phyloP scores from a whole-genome alignment of 768 basidiomycete genomes.

The Suillus sp. region DNA sequence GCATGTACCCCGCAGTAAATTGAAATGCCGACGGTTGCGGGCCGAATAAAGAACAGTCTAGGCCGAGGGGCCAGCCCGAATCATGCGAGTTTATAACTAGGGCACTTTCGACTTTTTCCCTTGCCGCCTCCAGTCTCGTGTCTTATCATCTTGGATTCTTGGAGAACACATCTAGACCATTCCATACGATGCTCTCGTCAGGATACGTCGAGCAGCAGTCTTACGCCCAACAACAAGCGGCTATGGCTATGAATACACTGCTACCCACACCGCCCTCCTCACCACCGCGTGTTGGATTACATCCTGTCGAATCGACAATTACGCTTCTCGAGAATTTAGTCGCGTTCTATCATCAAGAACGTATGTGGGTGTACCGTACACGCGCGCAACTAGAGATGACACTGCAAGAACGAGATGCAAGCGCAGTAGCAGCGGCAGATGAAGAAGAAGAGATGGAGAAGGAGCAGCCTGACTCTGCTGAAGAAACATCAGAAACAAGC shows the following conservation, averaged over 20 bases:
- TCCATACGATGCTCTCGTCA: slow-evolving; percentile 71
- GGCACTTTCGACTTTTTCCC: not conserved
- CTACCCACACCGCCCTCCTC: slow-evolving; percentile 38
- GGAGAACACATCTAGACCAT: not conserved
- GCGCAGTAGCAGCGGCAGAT: slow-evolving; percentile 4
- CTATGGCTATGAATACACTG: slow-evolving; percentile 36
- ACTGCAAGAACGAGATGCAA: slow-evolving; percentile 26
- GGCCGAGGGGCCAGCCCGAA: not conserved
- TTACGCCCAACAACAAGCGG: slow-evolving; percentile 28
- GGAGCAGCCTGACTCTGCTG: slow-evolving; percentile 13
- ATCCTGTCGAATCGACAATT: slow-evolving; percentile 49
- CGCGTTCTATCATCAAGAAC: slow-evolving; percentile 69
- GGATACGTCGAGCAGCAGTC: slow-evolving; percentile 30
- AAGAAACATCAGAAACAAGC: slow-evolving; percentile 27
- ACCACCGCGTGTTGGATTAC: slow-evolving; percentile 31
- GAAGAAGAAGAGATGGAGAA: slow-evolving; percentile 1
- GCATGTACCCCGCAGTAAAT: slow-evolving; percentile 11
- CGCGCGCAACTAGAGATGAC: slow-evolving; percentile 60
- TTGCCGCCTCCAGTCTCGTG: not conserved
- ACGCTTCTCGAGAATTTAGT: slow-evolving; percentile 65
- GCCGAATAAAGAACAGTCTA: not conserved
- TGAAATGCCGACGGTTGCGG: slow-evolving; percentile 5
- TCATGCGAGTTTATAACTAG: slow-evolving; percentile 5
- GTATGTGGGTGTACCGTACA: slow-evolving; percentile 70
- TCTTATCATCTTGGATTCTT: not conserved